Conservation (phyloP, 768 basidiomycete genomes). For the Galerina marginata region DNA sequence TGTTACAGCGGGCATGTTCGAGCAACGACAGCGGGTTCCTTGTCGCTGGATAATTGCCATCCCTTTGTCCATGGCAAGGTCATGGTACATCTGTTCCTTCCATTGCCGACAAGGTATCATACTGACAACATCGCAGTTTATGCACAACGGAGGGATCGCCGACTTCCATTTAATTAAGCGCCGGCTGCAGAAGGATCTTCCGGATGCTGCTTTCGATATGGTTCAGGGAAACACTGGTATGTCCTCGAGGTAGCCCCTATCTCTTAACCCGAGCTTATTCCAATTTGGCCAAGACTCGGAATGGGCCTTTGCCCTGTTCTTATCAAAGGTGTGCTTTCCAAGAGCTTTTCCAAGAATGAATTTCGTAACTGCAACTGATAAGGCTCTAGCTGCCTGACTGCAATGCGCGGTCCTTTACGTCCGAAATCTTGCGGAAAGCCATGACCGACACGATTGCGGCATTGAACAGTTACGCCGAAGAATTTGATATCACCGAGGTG, state of each 20-base stretch:
- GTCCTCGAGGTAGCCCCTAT: conserved; percentile 17
- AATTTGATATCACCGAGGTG: conserved; percentile 77
- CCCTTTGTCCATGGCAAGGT: conserved; percentile 92
- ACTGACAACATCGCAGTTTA: conserved; percentile 62
- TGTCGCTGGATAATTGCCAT: conserved; percentile 95
- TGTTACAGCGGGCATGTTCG: conserved; percentile 81
- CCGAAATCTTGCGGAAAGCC: conserved; percentile 73
- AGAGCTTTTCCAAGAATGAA: conserved; percentile 11
- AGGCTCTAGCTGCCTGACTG: conserved; percentile 74
- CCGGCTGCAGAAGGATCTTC: conserved; percentile 71
- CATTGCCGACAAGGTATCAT: not conserved
- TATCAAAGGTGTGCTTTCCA: conserved; percentile 67
- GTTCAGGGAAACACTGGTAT: conserved; percentile 93
- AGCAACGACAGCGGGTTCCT: conserved; percentile 89
- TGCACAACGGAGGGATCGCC: conserved; percentile 96
- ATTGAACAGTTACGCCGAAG: conserved; percentile 77
- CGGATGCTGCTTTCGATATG: conserved; percentile 84
- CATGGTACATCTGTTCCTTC: conserved; percentile 62
- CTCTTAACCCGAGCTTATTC: not conserved
- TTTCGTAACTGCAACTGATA: conserved; percentile 5
- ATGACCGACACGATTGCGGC: conserved; percentile 88
- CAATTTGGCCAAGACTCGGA: conserved; percentile 72
- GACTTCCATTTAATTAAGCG: conserved; percentile 85
- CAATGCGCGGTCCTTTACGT: conserved; percentile 75
- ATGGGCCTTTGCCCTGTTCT: conserved; percentile 93